Base-by-base conservation (phyloP, 2,329 filamentous ascomycete genomes). In the Penicillium palitans region DNA sequence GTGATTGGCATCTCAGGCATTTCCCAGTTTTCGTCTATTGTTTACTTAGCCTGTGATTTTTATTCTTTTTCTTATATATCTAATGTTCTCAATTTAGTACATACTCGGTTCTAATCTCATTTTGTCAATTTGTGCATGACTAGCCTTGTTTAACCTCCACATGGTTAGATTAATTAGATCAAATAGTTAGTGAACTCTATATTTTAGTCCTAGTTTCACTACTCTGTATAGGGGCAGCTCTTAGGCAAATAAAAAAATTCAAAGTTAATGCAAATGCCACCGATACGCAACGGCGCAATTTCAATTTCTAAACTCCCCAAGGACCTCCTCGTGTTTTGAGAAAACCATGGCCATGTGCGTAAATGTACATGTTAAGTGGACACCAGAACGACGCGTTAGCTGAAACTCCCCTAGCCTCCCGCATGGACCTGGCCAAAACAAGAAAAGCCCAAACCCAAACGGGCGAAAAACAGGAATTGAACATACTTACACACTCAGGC, bases 31-130 rank as follows among this genome's bases (percentile, higher is more conserved):
- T 17, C 29, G 15, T 40, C 37, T 50, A 41, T 50, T 42, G 44
- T 57, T 57, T 27, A 54, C 54, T 57, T 57, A 57, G 55, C 55
- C 55, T 37, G 40, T 47, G 27, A n/a, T 42, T 42, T 50, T 42
- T 29, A 44, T 47, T 41, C 8, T 27, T 29, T 46, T 46, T 37
- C 29, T 46, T 40, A 55, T 13, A 55, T 42, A 55, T 49, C 25
- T 55, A 57, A 54, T 57, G 31, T 53, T 24, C 13, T 57, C 55
- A 31, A 46, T 47, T 42, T 46, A 57, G 55, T 57, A 57, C 42
- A 57, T 57, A 57, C 42, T 54, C 37, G 15, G 40, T 46, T 37
- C 37, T 48, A 48, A 48, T 57, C 42, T 57, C 37, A 54, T 15
- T 40, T 27, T 46, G 29, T 53, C 35, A 25, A 33, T 50, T 48